These are phyloP conservation scores for Pseudocercospora musae DNA, from an alignment of 2,329 filamentous ascomycete species.

Conservation along the genomic window DNA sequence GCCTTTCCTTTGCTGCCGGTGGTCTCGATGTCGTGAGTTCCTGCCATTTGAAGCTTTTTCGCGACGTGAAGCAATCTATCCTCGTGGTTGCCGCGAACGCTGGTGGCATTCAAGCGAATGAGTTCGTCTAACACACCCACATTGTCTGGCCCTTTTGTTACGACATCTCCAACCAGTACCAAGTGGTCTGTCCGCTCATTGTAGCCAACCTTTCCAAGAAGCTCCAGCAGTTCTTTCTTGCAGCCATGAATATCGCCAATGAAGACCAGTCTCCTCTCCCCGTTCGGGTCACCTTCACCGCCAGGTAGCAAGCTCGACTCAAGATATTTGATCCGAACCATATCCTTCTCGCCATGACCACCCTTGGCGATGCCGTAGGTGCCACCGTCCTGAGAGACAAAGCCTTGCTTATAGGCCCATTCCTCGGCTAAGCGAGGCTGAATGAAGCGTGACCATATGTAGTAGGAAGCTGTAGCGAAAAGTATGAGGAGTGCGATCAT, in stretches of 20 bases:
- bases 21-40: constrained; percentile 1
- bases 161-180: constrained; percentile 72
- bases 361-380: constrained; percentile 32
- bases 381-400: constrained; percentile 28
- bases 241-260: constrained; percentile 94
- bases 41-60: constrained; percentile 11
- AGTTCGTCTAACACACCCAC: constrained; percentile 72
- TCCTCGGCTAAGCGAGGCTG: constrained; percentile 38
- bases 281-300: constrained; percentile 33
- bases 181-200: constrained; percentile 65
- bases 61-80: constrained; percentile 68
- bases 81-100: constrained; percentile 90
- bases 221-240: constrained; percentile 56
- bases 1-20: constrained; percentile 24
- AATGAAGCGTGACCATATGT: constrained; percentile 39
- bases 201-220: constrained; percentile 68
- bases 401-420: constrained; percentile 35
- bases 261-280: constrained; percentile 65
- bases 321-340: constrained; percentile 51
- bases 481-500: constrained; percentile 34
- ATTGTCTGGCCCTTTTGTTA: constrained; percentile 85
- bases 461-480: constrained; percentile 31
- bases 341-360: constrained; percentile 32
- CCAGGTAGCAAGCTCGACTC: constrained; percentile 39
- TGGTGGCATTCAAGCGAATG: constrained; percentile 69